Base-by-base conservation (phyloP, 2,329 filamentous ascomycete species). In the Hortaea sp. region DNA sequence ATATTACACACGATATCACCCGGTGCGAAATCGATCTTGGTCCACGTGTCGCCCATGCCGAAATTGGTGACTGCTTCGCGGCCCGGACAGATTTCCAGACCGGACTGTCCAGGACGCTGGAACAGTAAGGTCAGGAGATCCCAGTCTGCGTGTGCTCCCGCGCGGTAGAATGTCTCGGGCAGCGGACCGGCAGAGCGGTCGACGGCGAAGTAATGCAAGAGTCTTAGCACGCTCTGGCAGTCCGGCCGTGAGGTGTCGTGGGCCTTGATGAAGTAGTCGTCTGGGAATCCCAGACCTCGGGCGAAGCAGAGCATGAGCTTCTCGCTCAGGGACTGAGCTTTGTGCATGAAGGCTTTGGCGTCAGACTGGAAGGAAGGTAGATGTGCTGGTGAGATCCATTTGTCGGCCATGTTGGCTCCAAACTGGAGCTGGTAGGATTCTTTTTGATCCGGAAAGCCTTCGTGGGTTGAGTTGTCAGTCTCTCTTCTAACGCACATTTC, bases 131-230 rank as follows among this genome's bases (percentile, higher is more conserved):
- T 82, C 20, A 82, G 52, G 47, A 81, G 73, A 49, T 74, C 78
- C 76, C 78, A 83, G 57, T 82, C 80, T 0, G 76, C 75, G 57
- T 83, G 79, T 7, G 78, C 75, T 12, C 80, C 80, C 0, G 79
- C 78, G 28, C 80, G 71, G 57, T 77, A 74, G n/a, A n/a, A 35
- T 9, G n/a, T 35, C 32, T n/a, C 32, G 7, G 7, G 32, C 4
- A 9, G 7, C 2, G 9, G 9, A 9, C 9, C 32, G 9, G 32
- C 32, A 9, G 32, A 9, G 9, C 7, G 32, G 57, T 55, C 63
- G 2, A 62, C 60, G 39, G 58, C 64, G 29, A 63, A 66, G 58
- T 82, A 82, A 57, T 80, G 77, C 13, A 83, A 61, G 29, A 79
- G 58, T 2, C 76, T 63, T 46, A 76, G 67, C 4, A 77, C 75